These are phyloP conservation scores for Ramicandelaber brevisporus DNA, from an alignment of 192 early-diverging fungal species.

Conservation along the genomic window DNA sequence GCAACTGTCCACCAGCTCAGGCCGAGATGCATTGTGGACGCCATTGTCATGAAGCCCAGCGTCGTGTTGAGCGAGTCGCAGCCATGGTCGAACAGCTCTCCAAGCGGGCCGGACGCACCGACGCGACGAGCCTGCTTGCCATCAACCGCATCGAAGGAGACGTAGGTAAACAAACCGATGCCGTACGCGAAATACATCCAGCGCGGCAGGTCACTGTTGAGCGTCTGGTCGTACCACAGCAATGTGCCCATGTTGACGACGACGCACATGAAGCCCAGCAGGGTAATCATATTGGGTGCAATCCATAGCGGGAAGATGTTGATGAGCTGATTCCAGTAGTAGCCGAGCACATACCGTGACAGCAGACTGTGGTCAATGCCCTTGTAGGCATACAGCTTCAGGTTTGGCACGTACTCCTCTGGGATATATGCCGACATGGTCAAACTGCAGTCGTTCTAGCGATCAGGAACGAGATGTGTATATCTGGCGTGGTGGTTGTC, in stretches of 20 bases:
- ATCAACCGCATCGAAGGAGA: slow-evolving; percentile 79
- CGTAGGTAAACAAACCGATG: slow-evolving; percentile 65
- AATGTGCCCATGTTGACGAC: slow-evolving; percentile 40
- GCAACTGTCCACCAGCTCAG: slow-evolving; percentile 40
- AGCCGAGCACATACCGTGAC: slow-evolving; percentile 44
- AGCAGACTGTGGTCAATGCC: slow-evolving; percentile 61
- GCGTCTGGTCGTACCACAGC: slow-evolving; percentile 44
- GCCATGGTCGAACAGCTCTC: slow-evolving; percentile 91
- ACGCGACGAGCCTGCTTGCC: slow-evolving; percentile 88
- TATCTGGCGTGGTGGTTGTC: too few species aligned
- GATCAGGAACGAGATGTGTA: too few species aligned
- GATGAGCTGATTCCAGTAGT: slow-evolving; percentile 71
- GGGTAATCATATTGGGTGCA: slow-evolving; percentile 81
- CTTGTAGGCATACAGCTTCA: slow-evolving; percentile 66
- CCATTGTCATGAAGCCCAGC: slow-evolving; percentile 26
- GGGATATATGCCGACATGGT: slow-evolving; percentile 26
- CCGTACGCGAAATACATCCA: slow-evolving; percentile 65
- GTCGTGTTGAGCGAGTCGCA: slow-evolving; percentile 43
- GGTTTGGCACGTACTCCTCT: slow-evolving; percentile 29
- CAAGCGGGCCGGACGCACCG: slow-evolving; percentile 61
- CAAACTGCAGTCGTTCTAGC: too few species aligned
- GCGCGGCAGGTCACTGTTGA: slow-evolving; percentile 35
- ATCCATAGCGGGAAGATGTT: slow-evolving; percentile 65
- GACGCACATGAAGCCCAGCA: slow-evolving; percentile 58
- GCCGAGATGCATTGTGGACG: slow-evolving; percentile 36